phyloP scores from a whole-genome alignment of 139 green algal genomes.

The Dunaliella sp. region DNA sequence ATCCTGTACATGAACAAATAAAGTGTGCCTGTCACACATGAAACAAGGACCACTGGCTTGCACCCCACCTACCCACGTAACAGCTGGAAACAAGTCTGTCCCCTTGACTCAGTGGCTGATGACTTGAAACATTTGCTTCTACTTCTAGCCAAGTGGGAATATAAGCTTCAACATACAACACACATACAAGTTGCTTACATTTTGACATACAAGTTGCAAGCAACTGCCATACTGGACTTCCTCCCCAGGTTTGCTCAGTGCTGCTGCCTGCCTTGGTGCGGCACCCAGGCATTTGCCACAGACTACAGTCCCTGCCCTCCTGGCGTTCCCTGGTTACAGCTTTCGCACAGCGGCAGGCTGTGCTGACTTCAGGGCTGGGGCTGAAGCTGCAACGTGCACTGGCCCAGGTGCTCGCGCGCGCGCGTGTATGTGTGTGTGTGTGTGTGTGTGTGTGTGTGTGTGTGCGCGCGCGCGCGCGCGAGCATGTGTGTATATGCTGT shows the following conservation, averaged over 20 bases:
- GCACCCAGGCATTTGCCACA: constrained; percentile 27
- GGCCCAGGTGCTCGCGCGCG: constrained; percentile 10
- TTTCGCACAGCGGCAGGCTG: constrained; percentile 27
- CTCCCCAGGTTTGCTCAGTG: constrained; percentile 23
- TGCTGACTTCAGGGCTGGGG: constrained; percentile 25
- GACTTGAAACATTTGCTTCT: too few species aligned
- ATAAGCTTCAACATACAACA: too few species aligned
- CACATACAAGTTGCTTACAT: too few species aligned
- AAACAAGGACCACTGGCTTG: too few species aligned
- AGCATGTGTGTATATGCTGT: not conserved
- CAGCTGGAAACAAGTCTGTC: too few species aligned
- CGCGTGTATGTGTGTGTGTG: not conserved
- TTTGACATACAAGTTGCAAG: too few species aligned
- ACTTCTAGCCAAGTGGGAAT: too few species aligned
- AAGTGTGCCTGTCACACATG: too few species aligned
- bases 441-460: constrained; percentile 26
- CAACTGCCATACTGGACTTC: too few species aligned
- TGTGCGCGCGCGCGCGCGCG: not conserved
- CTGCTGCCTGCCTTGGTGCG: constrained; percentile 64
- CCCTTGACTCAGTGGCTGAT: too few species aligned
- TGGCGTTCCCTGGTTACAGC: constrained; percentile 58
- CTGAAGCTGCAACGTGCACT: constrained; percentile 50
- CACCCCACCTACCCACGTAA: too few species aligned
- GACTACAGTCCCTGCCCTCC: constrained; percentile 38
- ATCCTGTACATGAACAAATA: too few species aligned